Percentiles rank a stretch among this genome's conserved stretches.
Evolutionary conservation across 2,329 filamentous ascomycete genomes (phyloP).

Genomic region (Aspergillus jensenii): DNA sequence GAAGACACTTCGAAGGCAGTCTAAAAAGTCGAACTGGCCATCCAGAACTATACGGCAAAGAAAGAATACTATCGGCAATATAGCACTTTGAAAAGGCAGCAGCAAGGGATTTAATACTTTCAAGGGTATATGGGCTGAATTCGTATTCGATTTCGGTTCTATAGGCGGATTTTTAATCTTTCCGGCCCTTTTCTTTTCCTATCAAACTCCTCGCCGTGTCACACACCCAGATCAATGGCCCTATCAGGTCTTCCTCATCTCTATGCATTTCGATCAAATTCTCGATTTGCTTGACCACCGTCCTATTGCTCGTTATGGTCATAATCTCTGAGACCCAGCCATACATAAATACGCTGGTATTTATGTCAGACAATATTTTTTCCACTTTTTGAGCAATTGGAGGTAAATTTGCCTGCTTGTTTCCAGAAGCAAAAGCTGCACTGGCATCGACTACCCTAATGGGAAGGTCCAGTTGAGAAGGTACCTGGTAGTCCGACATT

Average conservation of each 20-base stretch:
- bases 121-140: neutral
- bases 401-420: constrained; percentile 45
- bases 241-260: constrained; percentile 51
- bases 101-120: neutral
- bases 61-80: neutral
- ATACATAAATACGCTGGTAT: constrained; percentile 68
- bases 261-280: constrained; percentile 54
- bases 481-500: constrained; percentile 56
- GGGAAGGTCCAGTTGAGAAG: constrained; percentile 59
- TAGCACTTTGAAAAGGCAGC: neutral
- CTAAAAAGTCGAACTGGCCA: constrained; percentile 29
- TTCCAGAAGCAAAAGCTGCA: constrained; percentile 35
- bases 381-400: constrained; percentile 44
- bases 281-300: constrained; percentile 66
- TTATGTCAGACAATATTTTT: constrained; percentile 58
- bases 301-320: constrained; percentile 70
- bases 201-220: constrained; percentile 65
- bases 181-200: constrained; percentile 60
- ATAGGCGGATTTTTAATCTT: constrained; percentile 19
- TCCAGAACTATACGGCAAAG: neutral
- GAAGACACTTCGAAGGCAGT: constrained; percentile 51
- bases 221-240: constrained; percentile 65
- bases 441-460: constrained; percentile 56
- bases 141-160: neutral
- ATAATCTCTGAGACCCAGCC: constrained; percentile 66